These are phyloP conservation scores for Zymoseptoria brevis DNA, from an alignment of 2,329 filamentous ascomycete species.

Conservation along the genomic window DNA sequence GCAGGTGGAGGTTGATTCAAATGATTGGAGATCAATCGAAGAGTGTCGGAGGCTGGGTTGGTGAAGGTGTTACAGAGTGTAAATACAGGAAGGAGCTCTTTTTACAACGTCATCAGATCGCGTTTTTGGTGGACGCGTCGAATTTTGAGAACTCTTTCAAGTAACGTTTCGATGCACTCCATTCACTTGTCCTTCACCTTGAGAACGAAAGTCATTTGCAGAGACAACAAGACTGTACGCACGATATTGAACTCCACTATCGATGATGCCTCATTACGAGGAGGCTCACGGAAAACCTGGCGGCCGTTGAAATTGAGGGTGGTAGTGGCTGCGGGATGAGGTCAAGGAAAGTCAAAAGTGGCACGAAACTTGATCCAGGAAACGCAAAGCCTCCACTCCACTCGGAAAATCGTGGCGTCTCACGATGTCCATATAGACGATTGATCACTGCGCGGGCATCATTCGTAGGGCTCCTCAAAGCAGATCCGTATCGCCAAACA, in stretches of 20 bases:
- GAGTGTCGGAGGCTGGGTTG: neutral
- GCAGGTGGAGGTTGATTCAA: neutral
- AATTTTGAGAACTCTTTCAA: neutral
- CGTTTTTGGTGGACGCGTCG: neutral
- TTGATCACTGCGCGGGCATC: neutral
- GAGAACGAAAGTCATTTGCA: neutral
- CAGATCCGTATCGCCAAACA: neutral
- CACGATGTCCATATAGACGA: neutral
- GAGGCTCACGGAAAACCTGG: neutral
- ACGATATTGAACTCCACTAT: neutral
- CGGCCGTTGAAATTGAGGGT: neutral
- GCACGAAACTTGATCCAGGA: neutral
- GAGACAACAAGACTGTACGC: neutral
- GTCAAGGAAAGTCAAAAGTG: neutral
- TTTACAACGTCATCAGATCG: neutral
- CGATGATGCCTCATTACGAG: neutral
- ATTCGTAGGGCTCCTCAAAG: too few relatives aligned
- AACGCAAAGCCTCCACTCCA: neutral
- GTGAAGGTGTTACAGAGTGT: neutral
- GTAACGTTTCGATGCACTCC: neutral
- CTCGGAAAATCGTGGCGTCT: neutral
- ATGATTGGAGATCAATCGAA: neutral
- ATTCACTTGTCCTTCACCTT: neutral
- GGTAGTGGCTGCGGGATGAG: neutral
- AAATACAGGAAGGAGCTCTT: neutral